These are phyloP conservation scores for Neurospora cerealis DNA, from an alignment of 495 filamentous ascomycete species.

Conservation along the genomic window DNA sequence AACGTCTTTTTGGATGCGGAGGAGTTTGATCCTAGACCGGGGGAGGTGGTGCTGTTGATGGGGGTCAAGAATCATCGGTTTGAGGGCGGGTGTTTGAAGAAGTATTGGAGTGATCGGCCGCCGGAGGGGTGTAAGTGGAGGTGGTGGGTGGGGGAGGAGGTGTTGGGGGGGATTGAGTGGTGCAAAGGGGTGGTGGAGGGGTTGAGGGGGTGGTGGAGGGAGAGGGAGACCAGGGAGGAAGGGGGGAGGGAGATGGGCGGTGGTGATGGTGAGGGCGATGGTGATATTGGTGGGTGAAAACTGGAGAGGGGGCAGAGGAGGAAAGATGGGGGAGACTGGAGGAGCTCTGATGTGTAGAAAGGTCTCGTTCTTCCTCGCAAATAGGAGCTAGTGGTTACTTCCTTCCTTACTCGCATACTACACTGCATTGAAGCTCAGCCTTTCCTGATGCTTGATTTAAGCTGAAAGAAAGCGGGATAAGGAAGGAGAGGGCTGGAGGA, in stretches of 20 bases:
- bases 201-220: slow-evolving; percentile 31
- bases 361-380: too few relatives aligned
- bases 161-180: slow-evolving; percentile 20
- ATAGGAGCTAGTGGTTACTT: neutral
- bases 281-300: neutral
- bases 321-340: too few relatives aligned
- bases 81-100: slow-evolving; percentile 38
- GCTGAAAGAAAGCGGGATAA: neutral
- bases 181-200: slow-evolving; percentile 28
- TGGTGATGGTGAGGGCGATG: neutral
- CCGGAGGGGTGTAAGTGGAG: slow-evolving; percentile 5
- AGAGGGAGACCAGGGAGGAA: slow-evolving; percentile 21
- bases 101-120: slow-evolving; percentile 32
- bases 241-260: neutral
- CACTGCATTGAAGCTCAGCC: neutral
- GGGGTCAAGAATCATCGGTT: slow-evolving; percentile 39
- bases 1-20: slow-evolving; percentile 37
- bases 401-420: neutral
- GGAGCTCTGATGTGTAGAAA: too few relatives aligned
- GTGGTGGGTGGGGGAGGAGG: slow-evolving; percentile 35
- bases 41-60: slow-evolving; percentile 31
- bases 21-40: slow-evolving; percentile 26
- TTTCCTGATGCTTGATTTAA: neutral
- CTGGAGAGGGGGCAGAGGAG: neutral
- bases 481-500: too few relatives aligned